Conservation (phyloP, 805 yeast genomes). For the Candida chauliodis region DNA sequence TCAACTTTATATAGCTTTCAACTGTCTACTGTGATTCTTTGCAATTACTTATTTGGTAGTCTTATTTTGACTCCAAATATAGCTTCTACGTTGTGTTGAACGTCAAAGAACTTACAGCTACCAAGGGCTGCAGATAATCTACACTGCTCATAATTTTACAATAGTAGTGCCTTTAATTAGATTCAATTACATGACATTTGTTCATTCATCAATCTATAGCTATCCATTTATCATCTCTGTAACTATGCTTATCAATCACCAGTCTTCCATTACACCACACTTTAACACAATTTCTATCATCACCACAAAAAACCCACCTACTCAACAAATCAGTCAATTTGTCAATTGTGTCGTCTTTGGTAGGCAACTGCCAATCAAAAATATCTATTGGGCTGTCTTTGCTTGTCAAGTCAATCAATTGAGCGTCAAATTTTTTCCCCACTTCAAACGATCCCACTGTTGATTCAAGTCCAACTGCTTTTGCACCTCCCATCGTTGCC, state of each 20-base stretch:
- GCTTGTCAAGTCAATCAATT: constrained; percentile 62
- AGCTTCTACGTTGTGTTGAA: too few species aligned
- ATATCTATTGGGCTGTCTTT: constrained; percentile 63
- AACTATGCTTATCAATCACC: constrained; percentile 44
- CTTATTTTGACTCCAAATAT: too few species aligned
- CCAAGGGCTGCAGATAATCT: too few species aligned
- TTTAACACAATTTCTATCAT: constrained; percentile 76
- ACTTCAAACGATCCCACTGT: constrained; percentile 65
- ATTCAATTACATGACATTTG: too few species aligned
- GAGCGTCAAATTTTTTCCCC: constrained; percentile 85
- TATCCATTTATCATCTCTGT: constrained; percentile 11
- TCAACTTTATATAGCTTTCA: too few species aligned
- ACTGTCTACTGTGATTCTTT: too few species aligned
- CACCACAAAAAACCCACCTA: constrained; percentile 93
- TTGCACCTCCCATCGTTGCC: constrained; percentile 90
- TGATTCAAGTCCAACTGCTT: constrained; percentile 56
- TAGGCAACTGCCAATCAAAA: constrained; percentile 65
- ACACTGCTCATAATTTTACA: too few species aligned
- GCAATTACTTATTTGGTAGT: too few species aligned
- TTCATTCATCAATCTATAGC: constrained; percentile 1
- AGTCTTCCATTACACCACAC: constrained; percentile 82
- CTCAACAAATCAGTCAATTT: constrained; percentile 53
- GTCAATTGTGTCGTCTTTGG: constrained; percentile 13
- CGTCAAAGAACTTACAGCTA: too few species aligned
- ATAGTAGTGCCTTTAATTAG: too few species aligned